phyloP scores from a whole-genome alignment of 1,284 basidiomycete genomes.

The Boletus semigastroideus region DNA sequence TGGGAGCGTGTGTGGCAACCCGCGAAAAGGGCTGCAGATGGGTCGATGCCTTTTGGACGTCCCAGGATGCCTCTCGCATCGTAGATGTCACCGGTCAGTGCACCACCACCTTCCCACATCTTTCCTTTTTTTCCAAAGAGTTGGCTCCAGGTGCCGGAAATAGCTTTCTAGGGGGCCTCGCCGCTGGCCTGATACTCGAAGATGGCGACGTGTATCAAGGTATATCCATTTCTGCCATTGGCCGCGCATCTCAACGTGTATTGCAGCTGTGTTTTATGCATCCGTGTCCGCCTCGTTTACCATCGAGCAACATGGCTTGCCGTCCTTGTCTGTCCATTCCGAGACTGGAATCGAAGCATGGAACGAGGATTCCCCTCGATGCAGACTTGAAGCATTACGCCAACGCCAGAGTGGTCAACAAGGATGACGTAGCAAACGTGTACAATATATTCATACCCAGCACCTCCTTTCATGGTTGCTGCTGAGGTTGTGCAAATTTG shows the following conservation, averaged over 20 bases:
- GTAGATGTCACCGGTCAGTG: slow-evolving; percentile 80
- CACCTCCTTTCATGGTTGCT: slow-evolving; percentile 18
- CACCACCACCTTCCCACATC: neutral
- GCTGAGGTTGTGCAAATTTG: slow-evolving; percentile 55
- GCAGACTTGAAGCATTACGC: slow-evolving; percentile 53
- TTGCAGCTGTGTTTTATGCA: slow-evolving; percentile 66
- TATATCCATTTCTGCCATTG: slow-evolving; percentile 28
- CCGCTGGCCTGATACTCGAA: slow-evolving; percentile 65
- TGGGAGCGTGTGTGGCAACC: slow-evolving; percentile 71
- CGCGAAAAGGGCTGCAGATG: slow-evolving; percentile 50
- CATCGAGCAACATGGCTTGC: slow-evolving; percentile 82
- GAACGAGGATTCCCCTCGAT: slow-evolving; percentile 66
- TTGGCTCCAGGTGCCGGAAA: slow-evolving; percentile 76
- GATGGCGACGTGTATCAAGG: slow-evolving; percentile 65
- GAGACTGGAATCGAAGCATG: slow-evolving; percentile 47
- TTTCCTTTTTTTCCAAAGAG: slow-evolving; percentile 1
- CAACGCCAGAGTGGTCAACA: slow-evolving; percentile 36
- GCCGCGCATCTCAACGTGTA: slow-evolving; percentile 14
- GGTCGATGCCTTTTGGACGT: slow-evolving; percentile 78
- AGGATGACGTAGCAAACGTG: slow-evolving; percentile 33
- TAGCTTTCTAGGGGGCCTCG: slow-evolving; percentile 81
- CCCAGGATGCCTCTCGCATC: slow-evolving; percentile 48
- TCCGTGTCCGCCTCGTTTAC: slow-evolving; percentile 80
- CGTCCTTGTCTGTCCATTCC: slow-evolving; percentile 38
- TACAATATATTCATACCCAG: slow-evolving; percentile 23